Evolutionary conservation across 768 basidiomycete species (phyloP), one percentile per base, ranked within the genome.

Genomic region (Collybia sp.): DNA sequence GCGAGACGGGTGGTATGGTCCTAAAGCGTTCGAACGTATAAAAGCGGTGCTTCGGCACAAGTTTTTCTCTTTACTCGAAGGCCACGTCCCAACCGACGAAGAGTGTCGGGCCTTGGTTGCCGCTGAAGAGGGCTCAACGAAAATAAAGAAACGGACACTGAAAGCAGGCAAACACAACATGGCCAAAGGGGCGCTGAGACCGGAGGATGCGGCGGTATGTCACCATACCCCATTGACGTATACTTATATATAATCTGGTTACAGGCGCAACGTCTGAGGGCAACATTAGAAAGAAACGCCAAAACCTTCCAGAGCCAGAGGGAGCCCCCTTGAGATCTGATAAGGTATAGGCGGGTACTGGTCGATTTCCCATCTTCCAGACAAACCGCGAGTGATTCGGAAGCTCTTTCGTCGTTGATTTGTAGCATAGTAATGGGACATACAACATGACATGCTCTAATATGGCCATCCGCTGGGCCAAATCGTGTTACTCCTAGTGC

Each of bases 1-100:
- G 68, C 81, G 84, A 40, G 88, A 92, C 55, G 94, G 94, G 2
- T 97, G 93, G 93, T 96, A 86, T 58, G 81, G 80, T 3, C 70
- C 77, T 0, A 79, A 83, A 50, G 78, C 84, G 3, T 73, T 93
- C 47, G 88, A 91, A 52, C 79, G 81, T 47, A 93, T 97, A 64
- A 93, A 91, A 62, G 77, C 77, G 3, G 76, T 96, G 47, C 71
- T 94, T 12, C 78, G 91, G 25, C 83, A 88, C 61, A 96, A 96
- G 62, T 90, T 88, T 66, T 85, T 88, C 65, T 77, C 82, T 20
- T 67, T 89, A 12, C 68, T 89, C 1, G 80, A 88, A 56, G 87
- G 88, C 5, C 77, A 85, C 50, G 65, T 79, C 11, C 79, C 85
- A 0, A 79, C 85, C 9, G 82, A 86, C 47, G 82, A 83, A 48